Base-by-base conservation (phyloP, 108 stramenopile genomes). In the Fragilaria crotonensis region DNA sequence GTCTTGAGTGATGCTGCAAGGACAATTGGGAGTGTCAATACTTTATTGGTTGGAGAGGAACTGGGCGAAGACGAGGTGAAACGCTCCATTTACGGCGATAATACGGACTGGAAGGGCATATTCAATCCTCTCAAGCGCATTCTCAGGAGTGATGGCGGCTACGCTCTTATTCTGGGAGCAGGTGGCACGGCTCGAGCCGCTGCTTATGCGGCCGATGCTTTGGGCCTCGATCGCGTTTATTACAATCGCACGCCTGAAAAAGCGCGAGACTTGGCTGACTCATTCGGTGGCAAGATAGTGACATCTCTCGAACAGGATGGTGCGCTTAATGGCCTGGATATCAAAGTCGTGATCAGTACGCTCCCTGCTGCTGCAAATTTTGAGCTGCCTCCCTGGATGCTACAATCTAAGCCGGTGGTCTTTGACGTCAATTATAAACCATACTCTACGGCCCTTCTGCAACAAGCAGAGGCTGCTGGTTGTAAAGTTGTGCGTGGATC, bases 31-130 rank as follows among this genome's bases (percentile, higher is more conserved):
- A 97, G 97, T 48, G 95, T 99, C 52, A 99, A 99, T 75, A 99
- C 99, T 11, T 61, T 93, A 5, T 60, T 93, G 60, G 85, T 81
- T 3, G 73, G 79, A 61, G 72, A 90, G 36, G 81, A 78, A 59
- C 54, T 67, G 52, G 79, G 68, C 23, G 51, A 45, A 2, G 63
- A 62, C 17, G 64, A 63, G 9, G 47, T 81, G 18, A 71, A 66
- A 31, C 66, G 89, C 44, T 73, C 80, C 22, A 70, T 95, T 25
- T 72, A 82, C 45, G 97, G 99, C 5, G 93, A 99, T 68, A 99
- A 99, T 71, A 99, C 97, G 1, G 99, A 99, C 66, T 99, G 99
- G 97, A 80, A 83, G 48, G 99, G 99, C 17, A 97, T 99, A 26
- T 87, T 75, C 77, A 83, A 91, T 54, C 94, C 96, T 2, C 53